phyloP scores from a whole-genome alignment of 768 basidiomycete species.

The Dacryopinax spathularia region DNA sequence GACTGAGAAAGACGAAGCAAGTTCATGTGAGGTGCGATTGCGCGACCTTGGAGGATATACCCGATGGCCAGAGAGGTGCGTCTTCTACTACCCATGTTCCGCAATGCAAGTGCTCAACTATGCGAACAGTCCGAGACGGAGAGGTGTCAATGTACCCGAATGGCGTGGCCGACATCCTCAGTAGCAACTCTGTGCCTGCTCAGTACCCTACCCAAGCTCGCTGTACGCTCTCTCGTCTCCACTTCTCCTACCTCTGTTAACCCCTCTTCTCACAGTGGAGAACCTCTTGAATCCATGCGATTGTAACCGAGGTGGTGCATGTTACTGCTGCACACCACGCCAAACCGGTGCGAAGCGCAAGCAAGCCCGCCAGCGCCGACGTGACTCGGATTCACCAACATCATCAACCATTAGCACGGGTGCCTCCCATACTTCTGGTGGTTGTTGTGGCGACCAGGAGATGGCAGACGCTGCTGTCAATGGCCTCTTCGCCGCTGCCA shows the following conservation, averaged over 20 bases:
- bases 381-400: background rate
- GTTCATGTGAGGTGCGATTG: conserved; percentile 76
- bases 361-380: background rate
- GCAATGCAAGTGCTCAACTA: background rate
- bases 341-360: background rate
- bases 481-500: background rate
- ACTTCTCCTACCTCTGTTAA: background rate
- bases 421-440: background rate
- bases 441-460: background rate
- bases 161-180: conserved; percentile 1
- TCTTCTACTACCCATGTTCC: background rate
- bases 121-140: background rate
- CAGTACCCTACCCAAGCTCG: background rate
- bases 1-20: conserved; percentile 63
- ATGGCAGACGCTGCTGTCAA: background rate
- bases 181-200: background rate
- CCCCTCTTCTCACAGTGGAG: background rate
- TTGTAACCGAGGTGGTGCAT: background rate
- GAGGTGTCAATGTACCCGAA: conserved; percentile 1
- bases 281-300: background rate
- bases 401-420: background rate
- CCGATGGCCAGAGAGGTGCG: background rate
- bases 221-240: background rate
- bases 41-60: conserved; percentile 11
- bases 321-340: conserved; percentile 1